Evolutionary conservation across 805 yeast species (phyloP).

Genomic region (Candida arabinofermentans): DNA sequence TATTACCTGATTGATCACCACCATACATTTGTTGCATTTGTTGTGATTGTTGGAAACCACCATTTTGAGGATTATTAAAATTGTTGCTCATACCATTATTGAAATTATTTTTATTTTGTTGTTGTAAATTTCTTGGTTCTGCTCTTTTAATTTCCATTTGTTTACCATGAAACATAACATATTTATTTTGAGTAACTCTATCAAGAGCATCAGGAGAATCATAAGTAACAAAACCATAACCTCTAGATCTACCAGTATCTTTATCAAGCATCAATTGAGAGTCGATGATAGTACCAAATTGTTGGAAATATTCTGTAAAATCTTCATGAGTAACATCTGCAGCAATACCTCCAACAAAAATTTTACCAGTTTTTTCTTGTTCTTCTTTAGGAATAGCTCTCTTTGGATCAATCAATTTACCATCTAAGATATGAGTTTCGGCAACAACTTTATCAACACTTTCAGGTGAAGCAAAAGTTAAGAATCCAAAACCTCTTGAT

Average conservation of each 20-base stretch:
- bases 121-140: constrained; percentile 71
- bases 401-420: constrained; percentile 95
- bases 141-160: constrained; percentile 82
- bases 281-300: constrained; percentile 88
- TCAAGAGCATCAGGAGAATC: constrained; percentile 95
- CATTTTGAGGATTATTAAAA: constrained; percentile 23
- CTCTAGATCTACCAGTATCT: constrained; percentile 95
- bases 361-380: constrained; percentile 94
- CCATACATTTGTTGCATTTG: constrained; percentile 24
- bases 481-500: constrained; percentile 92
- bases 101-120: constrained; percentile 29
- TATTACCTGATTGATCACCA: constrained; percentile 31
- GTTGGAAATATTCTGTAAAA: constrained; percentile 79
- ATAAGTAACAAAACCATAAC: constrained; percentile 94
- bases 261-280: constrained; percentile 97
- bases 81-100: constrained; percentile 21
- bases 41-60: constrained; percentile 20
- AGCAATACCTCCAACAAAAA: constrained; percentile 95
- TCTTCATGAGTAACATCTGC: constrained; percentile 90
- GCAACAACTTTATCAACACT: constrained; percentile 84
- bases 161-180: constrained; percentile 79
- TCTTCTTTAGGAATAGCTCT: constrained; percentile 97
- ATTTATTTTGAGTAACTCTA: constrained; percentile 75
- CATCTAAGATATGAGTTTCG: constrained; percentile 86
- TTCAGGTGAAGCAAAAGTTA: constrained; percentile 76